Percentiles rank a stretch among this genome's conserved stretches.
Evolutionary conservation across 2,329 filamentous ascomycete species (phyloP).

Genomic region (Nannizziopsis barbatae): DNA sequence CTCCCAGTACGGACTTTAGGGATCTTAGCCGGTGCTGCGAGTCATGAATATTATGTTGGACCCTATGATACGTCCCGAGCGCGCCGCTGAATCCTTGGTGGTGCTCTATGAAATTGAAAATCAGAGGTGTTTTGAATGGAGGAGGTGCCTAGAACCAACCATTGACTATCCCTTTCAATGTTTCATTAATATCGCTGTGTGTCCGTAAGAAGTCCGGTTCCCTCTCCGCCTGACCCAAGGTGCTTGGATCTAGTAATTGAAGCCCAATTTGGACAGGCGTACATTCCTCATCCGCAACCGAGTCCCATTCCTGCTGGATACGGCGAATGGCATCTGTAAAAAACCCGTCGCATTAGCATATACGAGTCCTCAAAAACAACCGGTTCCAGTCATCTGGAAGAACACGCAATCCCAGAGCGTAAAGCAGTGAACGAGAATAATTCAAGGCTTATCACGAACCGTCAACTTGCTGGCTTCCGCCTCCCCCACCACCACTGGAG

Average conservation of each 20-base stretch:
- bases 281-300: conserved; percentile 80
- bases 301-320: conserved; percentile 81
- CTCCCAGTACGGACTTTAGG: conserved; percentile 70
- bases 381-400: too few relatives aligned
- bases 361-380: too few relatives aligned
- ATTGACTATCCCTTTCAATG: conserved; percentile 89
- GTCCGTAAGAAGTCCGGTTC: conserved; percentile 75
- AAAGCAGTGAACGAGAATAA: too few relatives aligned
- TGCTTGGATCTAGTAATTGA: conserved; percentile 87
- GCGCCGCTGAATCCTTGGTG: conserved; percentile 99
- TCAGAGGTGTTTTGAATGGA: conserved; percentile 9
- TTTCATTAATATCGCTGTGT: conserved; percentile 79
- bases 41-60: conserved; percentile 80
- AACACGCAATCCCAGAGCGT: too few relatives aligned
- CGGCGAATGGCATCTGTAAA: conserved; percentile 56
- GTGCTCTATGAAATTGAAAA: conserved; percentile 50
- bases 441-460: background rate
- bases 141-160: conserved; percentile 27
- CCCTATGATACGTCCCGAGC: conserved; percentile 97
- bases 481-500: background rate
- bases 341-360: too few relatives aligned
- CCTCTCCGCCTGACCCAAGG: conserved; percentile 79
- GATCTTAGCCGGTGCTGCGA: conserved; percentile 76
- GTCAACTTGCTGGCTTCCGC: conserved; percentile 10
- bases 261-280: conserved; percentile 90